These are phyloP conservation scores for Aspergillus heteromorphus DNA, from an alignment of 495 filamentous ascomycete species.

Conservation along the genomic window DNA sequence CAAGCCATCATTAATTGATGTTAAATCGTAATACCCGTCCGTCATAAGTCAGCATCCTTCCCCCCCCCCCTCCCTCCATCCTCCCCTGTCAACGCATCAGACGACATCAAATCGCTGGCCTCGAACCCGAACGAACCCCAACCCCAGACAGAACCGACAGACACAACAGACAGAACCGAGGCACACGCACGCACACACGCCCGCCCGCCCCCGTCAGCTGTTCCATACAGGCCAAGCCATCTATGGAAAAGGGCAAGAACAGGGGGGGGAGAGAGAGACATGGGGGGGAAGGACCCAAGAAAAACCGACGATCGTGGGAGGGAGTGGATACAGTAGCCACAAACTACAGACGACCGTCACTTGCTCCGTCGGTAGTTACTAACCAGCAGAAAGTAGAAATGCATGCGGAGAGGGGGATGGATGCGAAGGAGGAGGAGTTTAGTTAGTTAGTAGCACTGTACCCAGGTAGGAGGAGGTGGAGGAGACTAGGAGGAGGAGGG, in stretches of 20 bases:
- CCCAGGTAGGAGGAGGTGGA: no score
- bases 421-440: no score
- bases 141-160: no score
- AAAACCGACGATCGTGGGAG: constrained; percentile 42
- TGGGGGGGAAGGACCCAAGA: constrained; percentile 25
- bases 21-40: no score
- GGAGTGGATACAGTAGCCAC: constrained; percentile 32
- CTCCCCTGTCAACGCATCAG: no score
- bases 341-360: constrained; percentile 26
- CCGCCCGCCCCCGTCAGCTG: constrained; percentile 9
- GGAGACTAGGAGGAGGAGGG: no score
- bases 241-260: constrained; percentile 18
- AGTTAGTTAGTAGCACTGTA: no score
- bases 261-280: no score
- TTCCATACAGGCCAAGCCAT: constrained; percentile 14
- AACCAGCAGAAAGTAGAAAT: constrained; percentile 26
- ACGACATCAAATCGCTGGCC: no score
- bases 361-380: constrained; percentile 7
- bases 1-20: constrained; percentile 6
- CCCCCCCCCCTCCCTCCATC: no score
- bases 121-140: no score
- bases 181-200: not conserved
- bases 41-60: no score
- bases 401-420: constrained; percentile 7
- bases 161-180: not conserved